Evolutionary conservation across 805 yeast genomes (phyloP), one percentile per base, ranked within the genome.

Genomic region (Cyberlindnera mycetangii): DNA sequence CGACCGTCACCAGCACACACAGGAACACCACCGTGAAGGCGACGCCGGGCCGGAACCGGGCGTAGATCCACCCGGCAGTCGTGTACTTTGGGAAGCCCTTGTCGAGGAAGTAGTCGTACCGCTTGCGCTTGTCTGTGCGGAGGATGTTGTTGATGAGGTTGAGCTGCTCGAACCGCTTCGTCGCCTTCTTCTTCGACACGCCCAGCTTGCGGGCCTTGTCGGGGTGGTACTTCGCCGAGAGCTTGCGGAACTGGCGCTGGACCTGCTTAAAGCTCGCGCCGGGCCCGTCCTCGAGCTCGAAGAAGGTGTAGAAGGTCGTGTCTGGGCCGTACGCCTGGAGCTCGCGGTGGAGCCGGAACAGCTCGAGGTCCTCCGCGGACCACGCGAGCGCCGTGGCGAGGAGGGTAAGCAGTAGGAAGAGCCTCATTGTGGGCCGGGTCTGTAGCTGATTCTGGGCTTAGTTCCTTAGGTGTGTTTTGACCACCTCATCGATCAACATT

Each of bases 81-180:
- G 81, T 80, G 76, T 85, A 88, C 49, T 74, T 72, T 7, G 99
- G 98, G 66, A 93, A 92, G 7, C 98, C 97, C 53, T 79, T 76
- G 34, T 77, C 71, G 42, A 86, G 69, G 65, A 87, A 93, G 63
- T 79, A 89, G 64, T 93, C 98, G 63, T 93, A 93, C 7, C 89
- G 73, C 39, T 83, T 79, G 50, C 82, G 78, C 46, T 72, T 72
- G 19, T 44, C 51, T 12, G 76, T 70, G 52, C 92, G 74, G 38
- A 90, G 70, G 44, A 90, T 81, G 57, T 85, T 79, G 27, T 89
- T 83, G 18, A 88, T 85, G 21, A 81, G 64, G 27, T 93, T 85
- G 30, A 93, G 74, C 22, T 92, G 70, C 56, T 92, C 88, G 60
- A 83, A 93, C 32, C 88, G 72, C 53, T 78, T 77, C 46, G 66